A percentile compares a stretch with the other conserved stretches of the same genome.
phyloP scores from a whole-genome alignment of 768 basidiomycete genomes.

The Tylopilus balloui region DNA sequence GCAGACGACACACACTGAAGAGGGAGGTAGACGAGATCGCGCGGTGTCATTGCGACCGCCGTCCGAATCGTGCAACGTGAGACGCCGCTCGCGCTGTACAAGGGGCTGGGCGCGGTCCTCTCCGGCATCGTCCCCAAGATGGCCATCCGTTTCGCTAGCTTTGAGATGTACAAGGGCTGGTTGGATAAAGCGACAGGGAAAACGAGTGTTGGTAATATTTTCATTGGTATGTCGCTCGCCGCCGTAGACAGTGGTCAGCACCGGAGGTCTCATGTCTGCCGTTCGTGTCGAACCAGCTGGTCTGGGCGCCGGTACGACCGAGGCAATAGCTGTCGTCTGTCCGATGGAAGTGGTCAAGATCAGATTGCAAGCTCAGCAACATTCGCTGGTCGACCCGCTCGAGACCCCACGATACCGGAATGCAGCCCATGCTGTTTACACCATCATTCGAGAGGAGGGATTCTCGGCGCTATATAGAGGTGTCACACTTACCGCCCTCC shows the following conservation, averaged over 20 bases:
- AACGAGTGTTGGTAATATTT: conserved; percentile 75
- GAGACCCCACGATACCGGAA: conserved; percentile 93
- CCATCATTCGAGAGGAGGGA: conserved; percentile 92
- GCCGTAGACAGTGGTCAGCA: background rate
- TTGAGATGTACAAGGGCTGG: conserved; percentile 89
- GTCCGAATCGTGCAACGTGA: conserved; percentile 83
- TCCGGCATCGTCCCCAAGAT: conserved; percentile 99
- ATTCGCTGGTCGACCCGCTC: conserved; percentile 93
- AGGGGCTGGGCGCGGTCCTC: conserved; percentile 94
- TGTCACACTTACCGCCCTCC: conserved; percentile 85
- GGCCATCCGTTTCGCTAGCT: conserved; percentile 97
- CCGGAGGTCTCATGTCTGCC: background rate
- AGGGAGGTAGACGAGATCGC: conserved; percentile 73
- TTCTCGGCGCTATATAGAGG: conserved; percentile 82
- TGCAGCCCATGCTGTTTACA: conserved; percentile 94
- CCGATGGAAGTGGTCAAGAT: conserved; percentile 99
- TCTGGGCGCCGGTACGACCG: conserved; percentile 90
- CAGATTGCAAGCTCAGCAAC: conserved; percentile 93
- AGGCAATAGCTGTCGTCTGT: conserved; percentile 91
- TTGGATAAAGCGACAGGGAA: conserved; percentile 74
- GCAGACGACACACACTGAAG: background rate
- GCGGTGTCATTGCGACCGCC: conserved; percentile 92
- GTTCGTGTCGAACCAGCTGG: conserved; percentile 58
- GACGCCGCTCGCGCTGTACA: conserved; percentile 94
- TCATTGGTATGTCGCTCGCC: conserved; percentile 61